phyloP scores from a whole-genome alignment of 768 basidiomycete species.

The Terana coerulea region DNA sequence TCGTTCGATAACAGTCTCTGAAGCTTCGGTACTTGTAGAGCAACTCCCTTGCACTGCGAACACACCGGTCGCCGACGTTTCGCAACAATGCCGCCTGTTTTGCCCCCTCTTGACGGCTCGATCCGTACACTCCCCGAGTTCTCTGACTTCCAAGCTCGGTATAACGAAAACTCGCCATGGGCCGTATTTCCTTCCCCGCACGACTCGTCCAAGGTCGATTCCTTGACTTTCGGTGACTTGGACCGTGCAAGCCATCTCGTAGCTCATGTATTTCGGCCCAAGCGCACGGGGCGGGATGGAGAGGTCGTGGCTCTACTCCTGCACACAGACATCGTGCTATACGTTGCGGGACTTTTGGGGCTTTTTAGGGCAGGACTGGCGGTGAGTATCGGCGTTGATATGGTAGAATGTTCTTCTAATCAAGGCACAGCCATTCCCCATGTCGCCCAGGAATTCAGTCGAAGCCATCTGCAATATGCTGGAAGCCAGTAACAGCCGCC shows the following conservation, averaged over 20 bases:
- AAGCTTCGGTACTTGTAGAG: too few species aligned
- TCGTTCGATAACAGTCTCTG: too few species aligned
- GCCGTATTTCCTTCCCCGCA: neutral
- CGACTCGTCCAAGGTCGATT: neutral
- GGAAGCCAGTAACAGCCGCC: slow-evolving; percentile 34
- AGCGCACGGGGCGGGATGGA: neutral
- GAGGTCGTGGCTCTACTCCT: slow-evolving; percentile 7
- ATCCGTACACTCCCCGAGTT: slow-evolving; percentile 2
- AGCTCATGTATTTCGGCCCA: slow-evolving; percentile 5
- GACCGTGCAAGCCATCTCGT: slow-evolving; percentile 1
- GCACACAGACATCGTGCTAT: slow-evolving; percentile 4
- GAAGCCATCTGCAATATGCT: slow-evolving; percentile 33
- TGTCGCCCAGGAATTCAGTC: slow-evolving; percentile 34
- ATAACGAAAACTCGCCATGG: slow-evolving; percentile 3
- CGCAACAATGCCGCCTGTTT: too few species aligned
- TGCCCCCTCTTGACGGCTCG: slow-evolving; percentile 10
- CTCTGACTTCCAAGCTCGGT: slow-evolving; percentile 7
- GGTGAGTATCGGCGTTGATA: neutral
- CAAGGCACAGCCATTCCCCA: slow-evolving; percentile 29
- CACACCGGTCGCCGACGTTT: too few species aligned
- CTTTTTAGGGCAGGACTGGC: slow-evolving; percentile 6
- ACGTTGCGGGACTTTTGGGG: neutral
- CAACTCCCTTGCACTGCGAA: too few species aligned
- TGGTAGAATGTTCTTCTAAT: neutral
- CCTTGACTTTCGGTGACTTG: slow-evolving; percentile 1